Conservation (phyloP, 345 rosid species). For the Mercurialis annua region DNA sequence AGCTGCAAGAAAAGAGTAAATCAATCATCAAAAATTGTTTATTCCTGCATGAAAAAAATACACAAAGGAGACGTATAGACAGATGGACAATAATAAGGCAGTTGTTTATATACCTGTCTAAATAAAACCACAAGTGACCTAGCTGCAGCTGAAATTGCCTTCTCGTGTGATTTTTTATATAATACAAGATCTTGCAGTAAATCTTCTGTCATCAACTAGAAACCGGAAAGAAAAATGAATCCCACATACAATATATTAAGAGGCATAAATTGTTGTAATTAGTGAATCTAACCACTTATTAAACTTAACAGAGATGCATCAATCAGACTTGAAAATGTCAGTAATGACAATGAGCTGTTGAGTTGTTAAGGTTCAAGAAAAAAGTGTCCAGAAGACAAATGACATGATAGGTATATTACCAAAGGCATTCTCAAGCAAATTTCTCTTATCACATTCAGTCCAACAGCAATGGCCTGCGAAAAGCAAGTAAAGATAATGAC, state of each 20-base stretch:
- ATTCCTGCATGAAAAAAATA: not conserved
- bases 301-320: not conserved
- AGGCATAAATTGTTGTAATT: not conserved
- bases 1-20: constrained; percentile 42
- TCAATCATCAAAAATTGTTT: constrained; percentile 6
- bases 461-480: constrained; percentile 83
- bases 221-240: constrained; percentile 22
- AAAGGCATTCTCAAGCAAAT: constrained; percentile 87
- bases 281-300: not conserved
- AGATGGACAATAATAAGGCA: constrained; percentile 13
- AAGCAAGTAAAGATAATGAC: constrained; percentile 12
- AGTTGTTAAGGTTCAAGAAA: not conserved
- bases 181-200: constrained; percentile 89
- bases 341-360: not conserved
- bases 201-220: constrained; percentile 91
- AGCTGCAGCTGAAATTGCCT: constrained; percentile 81
- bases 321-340: not conserved
- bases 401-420: constrained; percentile 39
- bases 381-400: constrained; percentile 1
- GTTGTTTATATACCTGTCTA: constrained; percentile 64
- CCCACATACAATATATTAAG: not conserved
- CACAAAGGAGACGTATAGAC: not conserved
- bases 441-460: constrained; percentile 84
- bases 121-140: constrained; percentile 85
- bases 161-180: constrained; percentile 85